These are phyloP conservation scores for Cenococcum geophilum DNA, from an alignment of 495 filamentous ascomycete genomes.

Conservation along the genomic window DNA sequence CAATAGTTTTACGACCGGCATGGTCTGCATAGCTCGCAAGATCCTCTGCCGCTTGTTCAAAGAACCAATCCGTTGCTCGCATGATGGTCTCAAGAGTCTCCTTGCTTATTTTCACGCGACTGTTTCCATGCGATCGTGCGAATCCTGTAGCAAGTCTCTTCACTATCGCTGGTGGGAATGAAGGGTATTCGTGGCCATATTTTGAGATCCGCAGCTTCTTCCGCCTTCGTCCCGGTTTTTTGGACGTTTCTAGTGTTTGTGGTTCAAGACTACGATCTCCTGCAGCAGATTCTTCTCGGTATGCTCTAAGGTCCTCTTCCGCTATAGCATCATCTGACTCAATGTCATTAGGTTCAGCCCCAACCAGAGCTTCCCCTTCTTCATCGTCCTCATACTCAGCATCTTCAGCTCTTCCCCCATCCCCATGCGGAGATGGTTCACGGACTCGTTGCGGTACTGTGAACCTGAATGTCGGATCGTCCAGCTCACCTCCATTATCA, in stretches of 20 bases:
- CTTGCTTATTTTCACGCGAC: constrained; percentile 60
- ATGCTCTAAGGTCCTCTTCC: constrained; percentile 22
- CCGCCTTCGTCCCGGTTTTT: constrained; percentile 40
- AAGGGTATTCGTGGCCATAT: constrained; percentile 68
- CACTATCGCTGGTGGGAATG: constrained; percentile 61
- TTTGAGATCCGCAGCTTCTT: constrained; percentile 58
- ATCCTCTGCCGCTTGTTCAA: constrained; percentile 76
- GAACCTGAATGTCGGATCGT: constrained; percentile 32
- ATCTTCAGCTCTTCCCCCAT: constrained; percentile 13
- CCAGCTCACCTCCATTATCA: constrained; percentile 25
- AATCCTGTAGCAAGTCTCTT: constrained; percentile 71
- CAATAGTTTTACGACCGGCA: constrained; percentile 75
- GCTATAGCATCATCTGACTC: constrained; percentile 21
- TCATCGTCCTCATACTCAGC: constrained; percentile 34
- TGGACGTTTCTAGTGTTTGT: constrained; percentile 7
- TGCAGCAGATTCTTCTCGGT: constrained; percentile 25
- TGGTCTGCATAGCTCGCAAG: constrained; percentile 73
- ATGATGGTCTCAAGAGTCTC: constrained; percentile 67
- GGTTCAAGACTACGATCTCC: constrained; percentile 27
- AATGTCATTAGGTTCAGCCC: constrained; percentile 5
- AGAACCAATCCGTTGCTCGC: constrained; percentile 80
- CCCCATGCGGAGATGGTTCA: constrained; percentile 6
- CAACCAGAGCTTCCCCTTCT: constrained; percentile 4
- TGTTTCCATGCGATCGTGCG: constrained; percentile 52
- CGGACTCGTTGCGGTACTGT: constrained; percentile 23